A percentile compares a stretch with the other conserved stretches of the same genome.
Conservation (phyloP, 2,329 filamentous ascomycete species). For the Xylaria arbuscula region DNA sequence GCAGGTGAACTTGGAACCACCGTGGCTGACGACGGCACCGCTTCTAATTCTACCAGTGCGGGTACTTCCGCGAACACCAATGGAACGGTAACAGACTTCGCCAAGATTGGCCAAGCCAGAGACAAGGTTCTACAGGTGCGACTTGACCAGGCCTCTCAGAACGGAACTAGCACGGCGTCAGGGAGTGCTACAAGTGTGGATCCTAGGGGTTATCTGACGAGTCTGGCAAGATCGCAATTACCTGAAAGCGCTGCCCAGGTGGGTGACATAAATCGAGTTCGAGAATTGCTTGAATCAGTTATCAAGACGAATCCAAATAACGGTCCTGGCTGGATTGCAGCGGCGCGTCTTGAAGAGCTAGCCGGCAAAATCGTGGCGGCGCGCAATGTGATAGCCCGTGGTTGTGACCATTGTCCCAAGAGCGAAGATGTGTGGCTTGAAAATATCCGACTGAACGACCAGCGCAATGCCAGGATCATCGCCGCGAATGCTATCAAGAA, state of each 20-base stretch:
- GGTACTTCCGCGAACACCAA: slow-evolving; percentile 63
- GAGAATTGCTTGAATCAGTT: slow-evolving; percentile 92
- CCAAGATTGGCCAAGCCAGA: slow-evolving; percentile 93
- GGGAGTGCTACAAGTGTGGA: slow-evolving; percentile 93
- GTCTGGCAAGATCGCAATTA: slow-evolving; percentile 82
- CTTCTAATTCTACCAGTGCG: slow-evolving; percentile 51
- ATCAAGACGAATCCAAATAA: slow-evolving; percentile 97
- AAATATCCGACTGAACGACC: slow-evolving; percentile 91
- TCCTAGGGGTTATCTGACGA: slow-evolving; percentile 95
- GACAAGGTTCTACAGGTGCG: slow-evolving; percentile 97
- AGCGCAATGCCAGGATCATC: slow-evolving; percentile 94
- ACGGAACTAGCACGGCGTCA: slow-evolving; percentile 72
- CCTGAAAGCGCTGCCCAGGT: slow-evolving; percentile 85
- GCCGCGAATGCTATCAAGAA: slow-evolving; percentile 92
- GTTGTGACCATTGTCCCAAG: slow-evolving; percentile 90
- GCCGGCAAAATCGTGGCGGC: slow-evolving; percentile 93
- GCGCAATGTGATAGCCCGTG: slow-evolving; percentile 85
- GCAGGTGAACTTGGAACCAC: slow-evolving; percentile 86
- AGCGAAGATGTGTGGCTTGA: slow-evolving; percentile 97
- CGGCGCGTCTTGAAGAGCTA: slow-evolving; percentile 89
- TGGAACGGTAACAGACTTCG: slow-evolving; percentile 97
- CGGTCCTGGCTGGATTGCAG: slow-evolving; percentile 94
- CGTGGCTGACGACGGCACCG: slow-evolving; percentile 80
- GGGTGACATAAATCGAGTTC: slow-evolving; percentile 93
- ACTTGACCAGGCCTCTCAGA: slow-evolving; percentile 86